Conservation (phyloP, 1,284 basidiomycete species). For the Xerocomus minutiporus region DNA sequence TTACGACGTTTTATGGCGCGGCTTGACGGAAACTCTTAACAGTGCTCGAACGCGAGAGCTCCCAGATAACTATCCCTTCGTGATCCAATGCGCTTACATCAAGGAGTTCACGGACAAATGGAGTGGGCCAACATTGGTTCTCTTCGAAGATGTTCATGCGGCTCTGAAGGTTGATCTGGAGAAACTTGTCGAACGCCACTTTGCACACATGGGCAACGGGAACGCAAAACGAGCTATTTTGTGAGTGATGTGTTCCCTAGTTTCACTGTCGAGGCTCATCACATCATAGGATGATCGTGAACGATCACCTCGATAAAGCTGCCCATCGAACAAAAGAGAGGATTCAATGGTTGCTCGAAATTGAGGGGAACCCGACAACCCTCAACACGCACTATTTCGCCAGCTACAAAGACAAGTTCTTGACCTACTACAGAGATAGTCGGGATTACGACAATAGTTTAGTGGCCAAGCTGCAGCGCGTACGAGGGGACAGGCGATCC, state of each 20-base stretch:
- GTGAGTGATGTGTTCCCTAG: slow-evolving; percentile 37
- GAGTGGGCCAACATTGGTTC: slow-evolving; percentile 41
- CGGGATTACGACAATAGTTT: slow-evolving; percentile 34
- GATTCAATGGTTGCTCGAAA: slow-evolving; percentile 48
- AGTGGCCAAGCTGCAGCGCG: slow-evolving; percentile 15
- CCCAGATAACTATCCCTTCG: slow-evolving; percentile 61
- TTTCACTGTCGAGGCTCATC: not conserved
- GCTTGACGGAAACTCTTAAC: not conserved
- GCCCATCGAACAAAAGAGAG: slow-evolving; percentile 37
- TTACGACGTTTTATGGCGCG: not conserved
- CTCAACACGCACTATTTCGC: slow-evolving; percentile 56
- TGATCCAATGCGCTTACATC: slow-evolving; percentile 53
- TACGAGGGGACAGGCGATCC: not conserved
- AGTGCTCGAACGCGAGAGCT: slow-evolving; percentile 68
- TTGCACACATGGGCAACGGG: slow-evolving; percentile 50
- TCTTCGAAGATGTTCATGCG: slow-evolving; percentile 45
- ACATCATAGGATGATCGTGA: slow-evolving; percentile 39
- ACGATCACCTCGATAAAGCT: slow-evolving; percentile 45
- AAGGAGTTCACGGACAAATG: slow-evolving; percentile 43
- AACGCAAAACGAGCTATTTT: slow-evolving; percentile 36
- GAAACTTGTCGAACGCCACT: slow-evolving; percentile 43
- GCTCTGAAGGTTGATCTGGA: slow-evolving; percentile 41
- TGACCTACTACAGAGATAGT: slow-evolving; percentile 43
- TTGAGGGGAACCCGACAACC: slow-evolving; percentile 53
- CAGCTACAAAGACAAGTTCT: slow-evolving; percentile 56